These are phyloP conservation scores for Candida pseudoviswanathii DNA, from an alignment of 1,139 yeast species.

Conservation along the genomic window DNA sequence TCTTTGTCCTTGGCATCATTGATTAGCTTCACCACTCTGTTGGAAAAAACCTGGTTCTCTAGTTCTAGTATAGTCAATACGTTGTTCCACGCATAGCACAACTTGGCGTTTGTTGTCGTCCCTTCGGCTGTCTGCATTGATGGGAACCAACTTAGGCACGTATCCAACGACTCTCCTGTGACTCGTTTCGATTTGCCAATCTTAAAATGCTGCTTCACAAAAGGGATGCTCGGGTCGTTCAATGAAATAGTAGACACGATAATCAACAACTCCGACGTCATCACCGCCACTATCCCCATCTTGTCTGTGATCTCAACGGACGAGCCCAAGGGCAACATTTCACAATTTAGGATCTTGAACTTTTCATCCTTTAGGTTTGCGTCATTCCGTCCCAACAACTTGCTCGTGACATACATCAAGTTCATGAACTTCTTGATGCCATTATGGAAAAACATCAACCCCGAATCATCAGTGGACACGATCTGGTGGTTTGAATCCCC, in stretches of 20 bases:
- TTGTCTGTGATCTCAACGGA: constrained; percentile 53
- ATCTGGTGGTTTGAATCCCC: constrained; percentile 60
- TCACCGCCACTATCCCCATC: constrained; percentile 61
- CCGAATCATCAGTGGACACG: constrained; percentile 60
- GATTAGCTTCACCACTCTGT: constrained; percentile 28
- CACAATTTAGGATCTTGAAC: constrained; percentile 29
- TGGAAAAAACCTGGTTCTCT: constrained; percentile 31
- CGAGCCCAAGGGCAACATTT: constrained; percentile 57
- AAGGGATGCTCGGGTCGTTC: constrained; percentile 31
- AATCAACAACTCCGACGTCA: constrained; percentile 53
- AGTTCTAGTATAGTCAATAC: constrained; percentile 58
- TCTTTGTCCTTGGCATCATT: constrained; percentile 44
- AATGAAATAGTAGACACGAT: constrained; percentile 60
- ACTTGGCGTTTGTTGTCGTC: constrained; percentile 39
- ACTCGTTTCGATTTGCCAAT: constrained; percentile 46
- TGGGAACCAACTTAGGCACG: constrained; percentile 57
- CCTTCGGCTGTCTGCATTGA: constrained; percentile 33
- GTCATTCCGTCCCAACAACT: constrained; percentile 55
- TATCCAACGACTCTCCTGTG: neutral
- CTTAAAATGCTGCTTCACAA: constrained; percentile 49
- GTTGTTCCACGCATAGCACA: constrained; percentile 72
- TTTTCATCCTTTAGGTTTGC: constrained; percentile 20
- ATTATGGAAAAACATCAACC: constrained; percentile 61
- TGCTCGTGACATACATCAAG: constrained; percentile 48
- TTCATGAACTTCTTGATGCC: constrained; percentile 59